A percentile compares a stretch with the other conserved stretches of the same genome.
Conservation (phyloP, 345 rosid genomes). For the Erodium maritimum region DNA sequence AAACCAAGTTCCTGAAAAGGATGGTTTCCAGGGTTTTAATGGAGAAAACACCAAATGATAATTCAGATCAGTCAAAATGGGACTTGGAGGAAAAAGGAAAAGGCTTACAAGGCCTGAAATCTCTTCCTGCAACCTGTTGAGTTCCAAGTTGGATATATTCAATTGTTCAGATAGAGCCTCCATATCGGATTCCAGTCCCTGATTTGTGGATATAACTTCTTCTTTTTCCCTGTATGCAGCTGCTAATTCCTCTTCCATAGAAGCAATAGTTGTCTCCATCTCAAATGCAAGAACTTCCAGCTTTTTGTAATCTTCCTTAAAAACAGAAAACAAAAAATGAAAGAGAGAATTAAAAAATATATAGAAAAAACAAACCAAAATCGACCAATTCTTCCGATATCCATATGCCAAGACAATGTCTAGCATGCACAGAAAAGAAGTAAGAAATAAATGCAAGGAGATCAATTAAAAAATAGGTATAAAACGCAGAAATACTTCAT, state of each 20-base stretch:
- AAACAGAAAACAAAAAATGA: constrained; percentile 9
- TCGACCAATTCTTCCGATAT: constrained; percentile 6
- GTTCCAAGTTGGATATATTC: constrained; percentile 32
- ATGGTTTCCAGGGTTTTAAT: neutral
- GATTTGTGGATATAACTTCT: constrained; percentile 36
- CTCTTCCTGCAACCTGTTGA: constrained; percentile 42
- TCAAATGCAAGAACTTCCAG: constrained; percentile 86
- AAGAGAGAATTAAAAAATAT: neutral
- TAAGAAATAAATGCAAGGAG: no score
- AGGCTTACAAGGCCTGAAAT: constrained; percentile 40
- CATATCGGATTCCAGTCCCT: constrained; percentile 42
- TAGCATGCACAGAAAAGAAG: constrained; percentile 1
- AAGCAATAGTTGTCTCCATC: constrained; percentile 81
- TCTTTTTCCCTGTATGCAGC: constrained; percentile 45
- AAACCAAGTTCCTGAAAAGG: constrained; percentile 39
- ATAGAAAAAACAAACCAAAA: constrained; percentile 5
- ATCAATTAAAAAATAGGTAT: no score
- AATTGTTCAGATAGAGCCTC: constrained; percentile 35
- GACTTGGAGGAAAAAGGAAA: neutral
- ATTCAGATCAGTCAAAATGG: constrained; percentile 6
- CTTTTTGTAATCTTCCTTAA: constrained; percentile 61
- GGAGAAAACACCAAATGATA: constrained; percentile 4
- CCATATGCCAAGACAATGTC: neutral
- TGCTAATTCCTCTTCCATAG: constrained; percentile 63
- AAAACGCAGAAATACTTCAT: no score